Base-by-base conservation (phyloP, 2,329 filamentous ascomycete species). In the Helicocarpus griseus region DNA sequence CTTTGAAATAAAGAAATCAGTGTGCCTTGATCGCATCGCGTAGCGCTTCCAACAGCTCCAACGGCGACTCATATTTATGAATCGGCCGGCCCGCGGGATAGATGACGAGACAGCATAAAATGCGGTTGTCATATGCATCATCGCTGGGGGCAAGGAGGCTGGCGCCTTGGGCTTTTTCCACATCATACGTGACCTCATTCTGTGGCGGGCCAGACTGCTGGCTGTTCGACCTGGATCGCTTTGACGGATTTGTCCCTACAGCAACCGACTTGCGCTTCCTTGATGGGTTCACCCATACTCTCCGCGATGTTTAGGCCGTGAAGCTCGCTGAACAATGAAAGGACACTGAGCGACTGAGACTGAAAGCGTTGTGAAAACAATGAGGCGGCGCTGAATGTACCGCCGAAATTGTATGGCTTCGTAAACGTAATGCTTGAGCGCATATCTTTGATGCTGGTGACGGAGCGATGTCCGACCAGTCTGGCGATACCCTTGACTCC, bases 101-200 rank as follows among this genome's bases (percentile, higher is more conserved):
- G 54, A 63, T 60, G 24, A 64, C 58, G 26, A 68, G 57, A 54
- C 57, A 68, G 38, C 57, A 53, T 45, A 64, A 47, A 14, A 65
- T 57, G 39, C 60, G 58, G 52, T 67, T 69, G 14, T 62, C 53
- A 43, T 61, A 64, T 38, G 45, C 22, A 28, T 5, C 26, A 19
- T 21, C 9, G 28, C 51, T 45, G 36, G 51, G 28, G 11, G 24
- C n/a, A 47, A 44, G 43, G 7, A 52, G 48, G 11, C 48, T 55
- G 5, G 43, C 9, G 14, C 13, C 17, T 24, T 51, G 50, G 5
- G 31, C 39, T 35, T 4, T 21, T 24, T 50, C 19, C 3, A 50
- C 31, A 13, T 28, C 14, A 28, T 36, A 52, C 29, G 50, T 29
- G 21, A 54, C 24, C 22, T 52, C 50, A 41, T 40, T 49, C 26